Evolutionary conservation across 2,329 filamentous ascomycete species (phyloP), one percentile per base, ranked within the genome.

Genomic region (Ophiostoma angusticollis): DNA sequence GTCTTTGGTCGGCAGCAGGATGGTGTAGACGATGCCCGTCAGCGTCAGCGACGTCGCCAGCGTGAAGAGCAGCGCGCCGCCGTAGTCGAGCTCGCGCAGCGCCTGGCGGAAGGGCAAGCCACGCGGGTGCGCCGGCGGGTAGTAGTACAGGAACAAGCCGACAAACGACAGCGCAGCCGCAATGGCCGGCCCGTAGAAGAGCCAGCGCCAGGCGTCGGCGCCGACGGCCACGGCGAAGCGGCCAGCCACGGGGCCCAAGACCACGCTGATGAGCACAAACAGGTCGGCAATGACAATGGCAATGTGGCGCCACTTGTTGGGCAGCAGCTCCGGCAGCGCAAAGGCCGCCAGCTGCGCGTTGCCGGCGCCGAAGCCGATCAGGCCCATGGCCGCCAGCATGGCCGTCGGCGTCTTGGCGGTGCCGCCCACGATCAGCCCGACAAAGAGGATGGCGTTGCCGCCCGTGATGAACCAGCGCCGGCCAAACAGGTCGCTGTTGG

Each of bases 291-390:
- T 52, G 2, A 61, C 58, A 39, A 65, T 58, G 35, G 56, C 59
- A 22, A 59, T 61, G 45, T 66, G 61, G 38, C 63, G 50, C 61
- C 62, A 67, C 47, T 67, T 67, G 50, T 67, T 67, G 1, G 63
- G 63, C 2, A 68, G 55, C 17, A 68, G 56, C 44, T 67, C 63
- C 6, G 63, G 61, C 7, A 67, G 56, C 7, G 60, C 62, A 47
- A 66, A 64, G 29, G 61, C 62, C 13, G 60, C 63, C 38, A 63
- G 52, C 49, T 66, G 62, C 21, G 59, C 61, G 31, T 62, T 63
- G 6, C 57, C 62, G 14, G 52, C 61, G n/a, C 61, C 62, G 39
- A 66, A 65, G 3, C 64, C 63, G 25, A 61, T 57, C 17, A 67
- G 46, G 2, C 57, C 58, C 45, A 60, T 57, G 8, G 55, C 60